Conservation (phyloP, 345 rosid genomes). For the Populus simonii region DNA sequence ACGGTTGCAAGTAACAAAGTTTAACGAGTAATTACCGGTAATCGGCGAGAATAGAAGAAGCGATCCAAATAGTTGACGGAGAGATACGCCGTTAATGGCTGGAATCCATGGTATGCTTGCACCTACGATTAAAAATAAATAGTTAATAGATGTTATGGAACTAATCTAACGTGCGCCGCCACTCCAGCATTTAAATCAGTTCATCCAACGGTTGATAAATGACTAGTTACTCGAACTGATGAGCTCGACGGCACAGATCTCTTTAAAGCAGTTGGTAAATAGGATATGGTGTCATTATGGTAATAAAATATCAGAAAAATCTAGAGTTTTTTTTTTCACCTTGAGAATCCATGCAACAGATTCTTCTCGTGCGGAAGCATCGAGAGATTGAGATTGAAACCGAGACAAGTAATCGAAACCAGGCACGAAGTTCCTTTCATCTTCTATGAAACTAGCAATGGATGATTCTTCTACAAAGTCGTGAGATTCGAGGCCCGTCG, state of each 20-base stretch:
- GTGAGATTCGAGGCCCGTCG: constrained; percentile 62
- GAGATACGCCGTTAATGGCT: constrained; percentile 90
- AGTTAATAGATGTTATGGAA: not conserved
- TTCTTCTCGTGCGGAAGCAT: constrained; percentile 79
- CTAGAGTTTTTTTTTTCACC: constrained; percentile 28
- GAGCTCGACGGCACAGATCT: constrained; percentile 11
- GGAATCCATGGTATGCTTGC: constrained; percentile 65
- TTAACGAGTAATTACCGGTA: constrained; percentile 57
- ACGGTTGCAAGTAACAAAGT: not conserved
- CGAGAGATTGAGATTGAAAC: constrained; percentile 66
- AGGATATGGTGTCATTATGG: not conserved
- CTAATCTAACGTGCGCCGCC: not conserved
- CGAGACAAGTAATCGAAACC: constrained; percentile 77
- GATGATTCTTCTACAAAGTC: constrained; percentile 55
- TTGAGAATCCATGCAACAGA: constrained; percentile 97
- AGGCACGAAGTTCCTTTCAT: constrained; percentile 77
- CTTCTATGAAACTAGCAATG: constrained; percentile 64
- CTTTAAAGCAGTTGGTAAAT: not conserved
- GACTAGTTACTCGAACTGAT: not conserved
- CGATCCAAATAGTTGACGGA: constrained; percentile 96
- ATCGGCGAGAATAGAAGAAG: constrained; percentile 60
- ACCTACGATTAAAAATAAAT: constrained; percentile 38
- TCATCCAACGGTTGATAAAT: constrained; percentile 14
- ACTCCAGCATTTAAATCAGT: not conserved
- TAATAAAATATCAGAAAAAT: constrained; percentile 26